Evolutionary conservation across 345 rosid genomes (phyloP).

Genomic region (Nephelium lappaceum): DNA sequence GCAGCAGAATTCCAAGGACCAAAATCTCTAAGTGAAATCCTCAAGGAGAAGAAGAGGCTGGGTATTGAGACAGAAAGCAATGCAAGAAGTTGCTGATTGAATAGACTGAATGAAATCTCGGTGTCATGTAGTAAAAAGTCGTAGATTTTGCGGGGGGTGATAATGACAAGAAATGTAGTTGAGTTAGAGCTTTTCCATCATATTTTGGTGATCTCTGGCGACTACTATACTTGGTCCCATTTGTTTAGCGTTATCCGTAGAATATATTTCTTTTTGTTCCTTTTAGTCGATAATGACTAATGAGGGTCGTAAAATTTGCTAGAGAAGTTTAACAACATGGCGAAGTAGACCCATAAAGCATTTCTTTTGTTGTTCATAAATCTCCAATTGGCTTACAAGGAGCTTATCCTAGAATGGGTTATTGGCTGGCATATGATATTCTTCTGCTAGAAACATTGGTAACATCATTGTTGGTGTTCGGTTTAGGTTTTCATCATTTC

Average conservation of each 20-base stretch:
- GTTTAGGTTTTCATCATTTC: constrained; percentile 7
- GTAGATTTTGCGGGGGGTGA: background rate
- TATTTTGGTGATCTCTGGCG: background rate
- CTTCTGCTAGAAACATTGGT: background rate
- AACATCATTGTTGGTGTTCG: background rate
- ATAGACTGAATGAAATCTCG: background rate
- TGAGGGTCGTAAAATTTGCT: background rate
- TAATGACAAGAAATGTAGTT: background rate
- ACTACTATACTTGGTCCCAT: background rate
- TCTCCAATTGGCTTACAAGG: background rate
- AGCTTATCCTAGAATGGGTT: background rate
- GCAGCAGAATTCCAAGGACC: constrained; percentile 50
- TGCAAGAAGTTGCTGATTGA: constrained; percentile 12
- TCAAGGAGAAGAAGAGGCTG: constrained; percentile 41
- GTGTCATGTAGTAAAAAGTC: background rate
- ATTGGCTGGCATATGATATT: background rate
- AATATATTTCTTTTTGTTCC: background rate
- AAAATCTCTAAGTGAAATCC: constrained; percentile 59
- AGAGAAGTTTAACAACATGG: background rate
- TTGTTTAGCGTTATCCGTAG: background rate
- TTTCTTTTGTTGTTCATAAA: background rate
- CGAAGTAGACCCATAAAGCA: background rate
- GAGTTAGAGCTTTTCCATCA: background rate
- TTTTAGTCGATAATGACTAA: background rate
- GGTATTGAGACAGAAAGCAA: constrained; percentile 6